phyloP scores from a whole-genome alignment of 2,329 filamentous ascomycete genomes.

The Pseudocercospora pini-densiflorae region DNA sequence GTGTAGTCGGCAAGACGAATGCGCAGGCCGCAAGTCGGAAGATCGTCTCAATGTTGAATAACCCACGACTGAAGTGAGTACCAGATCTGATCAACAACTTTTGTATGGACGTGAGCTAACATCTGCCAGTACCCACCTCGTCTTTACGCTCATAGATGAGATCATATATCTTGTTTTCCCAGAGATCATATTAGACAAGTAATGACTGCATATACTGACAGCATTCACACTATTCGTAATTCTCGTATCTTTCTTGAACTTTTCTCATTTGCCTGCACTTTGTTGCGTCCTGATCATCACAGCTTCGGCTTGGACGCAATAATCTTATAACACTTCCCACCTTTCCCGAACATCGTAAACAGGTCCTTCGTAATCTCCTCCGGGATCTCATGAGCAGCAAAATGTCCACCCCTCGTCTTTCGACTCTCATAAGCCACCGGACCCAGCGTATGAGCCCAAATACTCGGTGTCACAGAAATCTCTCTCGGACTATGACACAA shows the following conservation, averaged over 20 bases:
- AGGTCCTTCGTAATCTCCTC: conserved; percentile 28
- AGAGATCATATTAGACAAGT: conserved; percentile 31
- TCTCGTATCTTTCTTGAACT: not conserved
- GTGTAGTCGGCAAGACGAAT: conserved; percentile 90
- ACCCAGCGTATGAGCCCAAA: conserved; percentile 63
- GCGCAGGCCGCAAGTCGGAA: conserved; percentile 87
- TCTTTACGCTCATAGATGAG: conserved; percentile 56
- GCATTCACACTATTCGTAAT: not conserved
- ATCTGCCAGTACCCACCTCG: conserved; percentile 51
- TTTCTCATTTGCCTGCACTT: not conserved
- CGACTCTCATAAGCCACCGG: conserved; percentile 61
- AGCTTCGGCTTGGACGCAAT: conserved; percentile 22
- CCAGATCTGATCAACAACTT: too few relatives aligned
- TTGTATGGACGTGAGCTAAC: conserved; percentile 28
- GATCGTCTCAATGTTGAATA: conserved; percentile 90
- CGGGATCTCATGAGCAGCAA: conserved; percentile 56
- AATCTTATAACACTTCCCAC: conserved; percentile 26
- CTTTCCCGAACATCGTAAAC: conserved; percentile 29
- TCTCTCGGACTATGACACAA: conserved; percentile 64
- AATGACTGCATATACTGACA: conserved; percentile 5
- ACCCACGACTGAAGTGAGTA: conserved; percentile 82
- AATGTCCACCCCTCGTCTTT: conserved; percentile 61
- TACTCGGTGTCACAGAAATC: conserved; percentile 57
- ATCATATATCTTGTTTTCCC: conserved; percentile 52
- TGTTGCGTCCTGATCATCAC: not conserved